These are phyloP conservation scores for Naematelia encephala DNA, from an alignment of 768 basidiomycete genomes.

Conservation along the genomic window DNA sequence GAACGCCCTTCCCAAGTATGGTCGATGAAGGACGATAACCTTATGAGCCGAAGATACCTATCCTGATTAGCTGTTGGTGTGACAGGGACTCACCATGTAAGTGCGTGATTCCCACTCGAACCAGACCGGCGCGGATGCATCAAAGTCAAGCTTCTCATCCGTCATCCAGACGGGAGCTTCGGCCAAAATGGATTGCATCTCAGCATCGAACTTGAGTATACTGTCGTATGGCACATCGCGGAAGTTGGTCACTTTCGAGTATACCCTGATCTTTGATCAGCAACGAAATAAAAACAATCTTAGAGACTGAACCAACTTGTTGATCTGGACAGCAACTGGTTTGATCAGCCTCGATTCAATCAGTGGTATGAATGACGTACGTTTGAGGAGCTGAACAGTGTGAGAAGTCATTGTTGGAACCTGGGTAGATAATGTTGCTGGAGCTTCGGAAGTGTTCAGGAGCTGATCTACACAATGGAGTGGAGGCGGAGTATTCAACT, in stretches of 20 bases:
- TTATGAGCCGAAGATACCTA: slow-evolving; percentile 7
- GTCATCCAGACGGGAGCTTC: slow-evolving; percentile 28
- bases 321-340: slow-evolving; percentile 1
- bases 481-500: background rate
- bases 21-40: slow-evolving; percentile 29
- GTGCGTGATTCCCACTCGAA: slow-evolving; percentile 26
- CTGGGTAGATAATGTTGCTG: background rate
- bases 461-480: background rate
- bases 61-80: background rate
- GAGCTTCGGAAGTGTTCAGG: background rate
- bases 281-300: background rate
- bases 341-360: background rate
- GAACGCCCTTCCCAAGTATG: slow-evolving; percentile 29
- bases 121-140: slow-evolving; percentile 16
- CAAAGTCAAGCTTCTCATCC: slow-evolving; percentile 8
- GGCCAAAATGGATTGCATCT: slow-evolving; percentile 11
- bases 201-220: slow-evolving; percentile 14
- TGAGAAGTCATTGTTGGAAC: background rate
- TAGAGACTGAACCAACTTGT: background rate
- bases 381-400: background rate
- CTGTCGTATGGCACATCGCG: slow-evolving; percentile 6
- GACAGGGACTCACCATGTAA: slow-evolving; percentile 13
- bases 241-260: slow-evolving; percentile 7
- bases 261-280: background rate
- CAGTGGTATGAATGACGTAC: background rate